These are phyloP conservation scores for Claviceps africana DNA, from an alignment of 2,329 filamentous ascomycete genomes.

Conservation along the genomic window DNA sequence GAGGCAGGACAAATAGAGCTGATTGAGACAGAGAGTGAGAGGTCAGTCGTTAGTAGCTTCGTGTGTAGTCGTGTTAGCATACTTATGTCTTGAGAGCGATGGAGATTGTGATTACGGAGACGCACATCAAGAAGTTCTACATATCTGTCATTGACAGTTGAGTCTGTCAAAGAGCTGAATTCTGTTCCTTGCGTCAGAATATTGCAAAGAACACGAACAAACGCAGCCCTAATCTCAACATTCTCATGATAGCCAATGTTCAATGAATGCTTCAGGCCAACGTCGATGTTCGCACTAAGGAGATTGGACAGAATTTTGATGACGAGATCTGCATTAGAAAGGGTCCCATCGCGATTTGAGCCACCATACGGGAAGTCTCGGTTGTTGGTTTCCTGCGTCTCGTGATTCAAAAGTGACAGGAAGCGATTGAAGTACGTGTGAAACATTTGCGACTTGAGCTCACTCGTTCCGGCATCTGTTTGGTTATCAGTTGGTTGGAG, in stretches of 20 bases:
- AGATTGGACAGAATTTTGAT: slow-evolving; percentile 57
- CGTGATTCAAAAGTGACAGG: slow-evolving; percentile 48
- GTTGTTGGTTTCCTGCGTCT: slow-evolving; percentile 28
- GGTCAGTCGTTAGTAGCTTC: slow-evolving; percentile 46
- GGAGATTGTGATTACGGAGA: not conserved
- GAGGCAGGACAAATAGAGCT: slow-evolving; percentile 51
- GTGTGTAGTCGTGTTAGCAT: not conserved
- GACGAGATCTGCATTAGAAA: slow-evolving; percentile 45
- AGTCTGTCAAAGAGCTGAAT: slow-evolving; percentile 54
- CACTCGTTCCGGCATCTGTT: slow-evolving; percentile 51
- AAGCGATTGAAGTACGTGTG: slow-evolving; percentile 59
- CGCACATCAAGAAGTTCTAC: slow-evolving; percentile 44
- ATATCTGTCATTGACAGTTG: slow-evolving; percentile 54
- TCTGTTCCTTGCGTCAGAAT: slow-evolving; percentile 59
- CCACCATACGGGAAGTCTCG: slow-evolving; percentile 18
- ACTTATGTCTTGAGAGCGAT: not conserved
- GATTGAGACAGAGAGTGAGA: slow-evolving; percentile 48
- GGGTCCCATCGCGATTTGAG: slow-evolving; percentile 35
- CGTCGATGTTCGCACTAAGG: slow-evolving; percentile 56
- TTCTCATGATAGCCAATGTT: slow-evolving; percentile 60
- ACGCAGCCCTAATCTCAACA: slow-evolving; percentile 53
- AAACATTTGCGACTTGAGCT: slow-evolving; percentile 58
- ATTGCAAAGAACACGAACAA: slow-evolving; percentile 56
- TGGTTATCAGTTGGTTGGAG: slow-evolving; percentile 52
- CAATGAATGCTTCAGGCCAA: slow-evolving; percentile 55